These are phyloP conservation scores for Vararia minispora DNA, from an alignment of 768 basidiomycete species.

Conservation along the genomic window DNA sequence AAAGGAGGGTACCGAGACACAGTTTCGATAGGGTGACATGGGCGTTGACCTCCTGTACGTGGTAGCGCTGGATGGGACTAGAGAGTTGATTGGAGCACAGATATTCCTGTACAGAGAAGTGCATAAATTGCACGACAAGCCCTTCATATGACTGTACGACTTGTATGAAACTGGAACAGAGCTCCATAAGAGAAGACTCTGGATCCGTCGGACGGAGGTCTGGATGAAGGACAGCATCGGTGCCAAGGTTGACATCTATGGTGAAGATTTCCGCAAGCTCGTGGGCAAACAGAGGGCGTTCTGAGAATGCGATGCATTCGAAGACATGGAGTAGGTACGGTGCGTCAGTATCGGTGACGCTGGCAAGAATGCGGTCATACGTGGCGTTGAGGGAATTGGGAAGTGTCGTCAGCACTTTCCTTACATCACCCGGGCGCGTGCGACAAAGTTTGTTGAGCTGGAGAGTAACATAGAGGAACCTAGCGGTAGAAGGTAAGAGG, in stretches of 20 bases:
- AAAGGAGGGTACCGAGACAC: background rate
- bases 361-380: too few species aligned
- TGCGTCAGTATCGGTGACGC: too few species aligned
- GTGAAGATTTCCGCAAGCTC: conserved; percentile 1
- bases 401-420: too few species aligned
- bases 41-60: too few species aligned
- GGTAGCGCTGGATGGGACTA: too few species aligned
- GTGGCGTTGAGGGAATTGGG: too few species aligned
- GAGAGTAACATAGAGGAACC: too few species aligned
- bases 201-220: background rate
- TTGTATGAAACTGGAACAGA: background rate
- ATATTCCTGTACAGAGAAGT: conserved; percentile 1
- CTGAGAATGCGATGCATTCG: background rate
- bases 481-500: too few species aligned
- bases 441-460: too few species aligned
- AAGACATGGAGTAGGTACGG: too few species aligned
- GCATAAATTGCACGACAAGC: background rate
- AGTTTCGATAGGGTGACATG: too few species aligned
- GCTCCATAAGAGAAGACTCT: background rate
- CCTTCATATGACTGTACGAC: background rate
- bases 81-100: background rate
- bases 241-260: background rate
- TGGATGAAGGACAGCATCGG: background rate
- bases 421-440: too few species aligned
- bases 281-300: background rate